phyloP scores from a whole-genome alignment of 2,329 filamentous ascomycete species.

The Rutstroemia sydowiana region DNA sequence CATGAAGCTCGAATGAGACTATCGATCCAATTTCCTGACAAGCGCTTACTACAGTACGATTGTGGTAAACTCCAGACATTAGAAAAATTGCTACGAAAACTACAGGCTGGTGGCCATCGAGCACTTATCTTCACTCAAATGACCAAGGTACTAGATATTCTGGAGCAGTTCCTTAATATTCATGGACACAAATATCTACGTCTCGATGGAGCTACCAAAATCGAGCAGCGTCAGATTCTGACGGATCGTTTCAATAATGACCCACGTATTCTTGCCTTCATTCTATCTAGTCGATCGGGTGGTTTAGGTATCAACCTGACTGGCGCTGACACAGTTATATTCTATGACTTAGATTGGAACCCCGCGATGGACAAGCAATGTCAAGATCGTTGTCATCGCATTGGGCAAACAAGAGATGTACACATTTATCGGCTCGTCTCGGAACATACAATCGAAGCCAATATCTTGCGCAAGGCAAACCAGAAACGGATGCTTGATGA shows the following conservation, averaged over 20 bases:
- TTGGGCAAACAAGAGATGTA: constrained; percentile 94
- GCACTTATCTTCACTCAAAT: constrained; percentile 99
- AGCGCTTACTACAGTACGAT: constrained; percentile 91
- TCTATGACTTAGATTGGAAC: constrained; percentile 99
- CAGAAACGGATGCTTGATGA: constrained; percentile 98
- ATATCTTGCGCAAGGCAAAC: constrained; percentile 91
- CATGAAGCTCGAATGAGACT: constrained; percentile 88
- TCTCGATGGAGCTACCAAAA: constrained; percentile 91
- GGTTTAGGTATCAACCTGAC: constrained; percentile 95
- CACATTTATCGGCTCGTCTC: constrained; percentile 95
- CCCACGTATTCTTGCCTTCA: constrained; percentile 86
- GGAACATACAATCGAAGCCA: constrained; percentile 93
- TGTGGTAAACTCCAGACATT: constrained; percentile 93
- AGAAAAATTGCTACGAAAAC: constrained; percentile 73
- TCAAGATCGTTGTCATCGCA: constrained; percentile 93
- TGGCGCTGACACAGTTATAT: constrained; percentile 94
- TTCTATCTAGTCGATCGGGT: constrained; percentile 87
- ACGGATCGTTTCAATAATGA: constrained; percentile 97
- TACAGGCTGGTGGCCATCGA: constrained; percentile 85
- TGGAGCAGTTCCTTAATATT: constrained; percentile 96
- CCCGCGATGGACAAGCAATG: constrained; percentile 99
- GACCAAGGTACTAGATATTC: constrained; percentile 95
- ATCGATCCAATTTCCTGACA: constrained; percentile 95
- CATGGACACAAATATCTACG: constrained; percentile 95
- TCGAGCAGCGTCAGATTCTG: constrained; percentile 89